A percentile compares a stretch with the other conserved stretches of the same genome.
phyloP scores from a whole-genome alignment of 1,139 yeast species.

The Blastobotrys arbuscula region DNA sequence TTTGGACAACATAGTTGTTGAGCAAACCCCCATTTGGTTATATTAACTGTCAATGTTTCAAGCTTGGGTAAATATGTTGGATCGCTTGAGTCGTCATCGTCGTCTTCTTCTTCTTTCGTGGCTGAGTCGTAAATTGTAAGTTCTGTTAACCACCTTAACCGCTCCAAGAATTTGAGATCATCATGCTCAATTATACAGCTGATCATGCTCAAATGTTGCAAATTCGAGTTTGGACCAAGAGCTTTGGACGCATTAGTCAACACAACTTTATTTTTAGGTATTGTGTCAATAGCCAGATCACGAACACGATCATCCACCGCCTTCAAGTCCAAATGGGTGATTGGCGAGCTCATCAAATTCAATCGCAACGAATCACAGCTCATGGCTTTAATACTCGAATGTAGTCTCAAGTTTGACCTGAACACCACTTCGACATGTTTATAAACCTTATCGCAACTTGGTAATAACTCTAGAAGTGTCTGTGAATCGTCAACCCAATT shows the following conservation, averaged over 20 bases:
- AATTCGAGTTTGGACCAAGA: background rate
- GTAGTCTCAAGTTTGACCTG: slow-evolving; percentile 1
- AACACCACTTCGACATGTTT: slow-evolving; percentile 2
- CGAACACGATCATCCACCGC: background rate
- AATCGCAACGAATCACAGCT: slow-evolving; percentile 2
- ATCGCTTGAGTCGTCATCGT: background rate
- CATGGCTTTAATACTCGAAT: background rate
- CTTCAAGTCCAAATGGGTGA: background rate
- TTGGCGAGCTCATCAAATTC: background rate
- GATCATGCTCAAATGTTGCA: background rate
- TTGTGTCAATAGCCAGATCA: slow-evolving; percentile 1
- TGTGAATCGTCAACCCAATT: background rate
- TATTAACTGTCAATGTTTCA: background rate
- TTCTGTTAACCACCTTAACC: background rate
- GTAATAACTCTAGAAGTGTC: background rate
- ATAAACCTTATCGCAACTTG: background rate
- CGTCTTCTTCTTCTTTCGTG: background rate
- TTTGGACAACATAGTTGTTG: background rate
- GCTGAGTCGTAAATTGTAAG: background rate
- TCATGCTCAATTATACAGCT: background rate
- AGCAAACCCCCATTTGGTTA: background rate
- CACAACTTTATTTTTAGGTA: background rate
- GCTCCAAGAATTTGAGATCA: background rate
- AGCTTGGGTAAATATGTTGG: background rate
- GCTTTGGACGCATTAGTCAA: background rate